Base-by-base conservation (phyloP, 768 basidiomycete genomes). In the Agaricus sinodeliciosus region DNA sequence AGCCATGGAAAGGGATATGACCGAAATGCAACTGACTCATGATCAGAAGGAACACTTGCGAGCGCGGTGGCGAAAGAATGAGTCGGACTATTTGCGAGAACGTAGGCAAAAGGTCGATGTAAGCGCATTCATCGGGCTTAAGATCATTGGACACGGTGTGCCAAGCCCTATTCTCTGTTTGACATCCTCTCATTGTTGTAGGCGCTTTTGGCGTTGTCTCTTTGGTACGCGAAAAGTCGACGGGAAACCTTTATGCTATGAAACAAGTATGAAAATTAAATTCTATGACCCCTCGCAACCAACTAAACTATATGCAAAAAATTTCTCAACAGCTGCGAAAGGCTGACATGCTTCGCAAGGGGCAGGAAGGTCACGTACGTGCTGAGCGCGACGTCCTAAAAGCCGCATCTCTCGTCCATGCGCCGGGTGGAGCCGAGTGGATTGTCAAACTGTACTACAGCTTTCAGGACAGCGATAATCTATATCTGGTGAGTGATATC, bases 191-290 rank as follows among this genome's bases (percentile, higher is more conserved):
- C 48, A 60, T 64, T 62, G 58, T 58, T n/a, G 55, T 67, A 87
- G 92, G 92, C 60, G 94, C 94, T 9, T 97, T 99, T 69, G 95
- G 94, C 0, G 94, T 97, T 42, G 95, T 99, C 15, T 89, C 86
- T 9, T 81, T 99, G 46, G 95, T 96, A 36, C 82, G 77, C 67
- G 93, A 97, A 69, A 80, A 79, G 60, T 75, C 80, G 22, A 81
- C 84, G 3, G 89, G 90, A 15, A 80, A 82, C 56, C 73, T 97
- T 43, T 97, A 84, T 63, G 94, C 94, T 49, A 97, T 99, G 91
- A 99, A 97, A 68, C 90, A 97, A 85, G 89, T 90, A 64, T 67
- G 42, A 41, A 22, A 41, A 43, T 27, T 26, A 44, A 43, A 37
- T 54, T 46, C 46, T 26, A 15, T 43, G 41, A 16, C 18, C 51